A percentile compares a stretch with the other conserved stretches of the same genome.
Conservation (phyloP, 1,284 basidiomycete species). For the Ceratobasidium sp. region DNA sequence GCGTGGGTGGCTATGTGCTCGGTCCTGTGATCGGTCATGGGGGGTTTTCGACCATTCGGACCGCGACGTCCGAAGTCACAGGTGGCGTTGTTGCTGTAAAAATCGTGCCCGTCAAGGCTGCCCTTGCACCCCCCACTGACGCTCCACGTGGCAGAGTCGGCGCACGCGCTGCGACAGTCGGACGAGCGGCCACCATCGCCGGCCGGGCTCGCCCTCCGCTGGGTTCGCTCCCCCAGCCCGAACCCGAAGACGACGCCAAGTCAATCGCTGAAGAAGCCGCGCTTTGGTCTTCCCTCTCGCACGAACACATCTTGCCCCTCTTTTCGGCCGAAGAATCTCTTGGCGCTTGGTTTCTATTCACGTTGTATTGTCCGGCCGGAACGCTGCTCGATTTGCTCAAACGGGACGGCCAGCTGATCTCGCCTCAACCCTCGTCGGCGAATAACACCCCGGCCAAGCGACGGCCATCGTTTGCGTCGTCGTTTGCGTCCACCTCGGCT, state of each 20-base stretch:
- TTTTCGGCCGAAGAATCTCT: constrained; percentile 75
- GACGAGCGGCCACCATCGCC: constrained; percentile 39
- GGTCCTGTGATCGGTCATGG: constrained; percentile 85
- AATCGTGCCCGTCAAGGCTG: constrained; percentile 72
- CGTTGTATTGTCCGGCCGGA: constrained; percentile 84
- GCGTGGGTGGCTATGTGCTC: constrained; percentile 71
- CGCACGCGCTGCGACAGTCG: constrained; percentile 35
- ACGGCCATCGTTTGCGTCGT: constrained; percentile 31
- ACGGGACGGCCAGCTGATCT: constrained; percentile 65
- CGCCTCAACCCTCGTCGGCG: background rate
- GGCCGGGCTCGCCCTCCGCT: constrained; percentile 59
- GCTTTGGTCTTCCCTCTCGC: constrained; percentile 83
- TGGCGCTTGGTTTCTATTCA: constrained; percentile 86
- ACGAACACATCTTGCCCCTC: constrained; percentile 84
- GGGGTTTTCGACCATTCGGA: constrained; percentile 87
- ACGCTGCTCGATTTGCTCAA: constrained; percentile 88
- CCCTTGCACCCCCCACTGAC: constrained; percentile 63
- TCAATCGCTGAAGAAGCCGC: constrained; percentile 77
- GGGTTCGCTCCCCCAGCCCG: constrained; percentile 61
- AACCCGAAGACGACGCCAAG: constrained; percentile 18
- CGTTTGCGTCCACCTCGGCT: constrained; percentile 7
- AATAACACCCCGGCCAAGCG: constrained; percentile 24
- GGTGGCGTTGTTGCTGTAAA: constrained; percentile 83
- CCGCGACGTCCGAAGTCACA: constrained; percentile 71
- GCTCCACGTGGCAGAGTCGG: constrained; percentile 46